phyloP scores from a whole-genome alignment of 768 basidiomycete genomes.

The Pleurotus tuoliensis region DNA sequence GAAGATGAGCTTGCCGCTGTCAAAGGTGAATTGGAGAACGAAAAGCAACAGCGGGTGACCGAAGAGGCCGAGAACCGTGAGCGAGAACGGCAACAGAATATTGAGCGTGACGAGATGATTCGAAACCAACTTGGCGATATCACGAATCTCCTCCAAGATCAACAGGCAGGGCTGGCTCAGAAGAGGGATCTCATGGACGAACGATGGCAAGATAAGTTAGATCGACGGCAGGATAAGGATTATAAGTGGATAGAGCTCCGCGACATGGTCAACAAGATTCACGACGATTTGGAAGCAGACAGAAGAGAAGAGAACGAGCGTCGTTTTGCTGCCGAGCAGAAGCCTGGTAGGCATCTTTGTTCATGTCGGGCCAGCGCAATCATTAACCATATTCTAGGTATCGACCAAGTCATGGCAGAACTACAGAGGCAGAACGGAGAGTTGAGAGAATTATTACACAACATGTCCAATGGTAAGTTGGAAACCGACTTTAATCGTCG shows the following conservation, averaged over 20 bases:
- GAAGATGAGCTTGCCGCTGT: slow-evolving; percentile 60
- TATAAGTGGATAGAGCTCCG: slow-evolving; percentile 50
- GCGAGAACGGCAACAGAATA: slow-evolving; percentile 49
- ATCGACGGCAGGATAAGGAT: slow-evolving; percentile 56
- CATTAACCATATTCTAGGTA: slow-evolving; percentile 32
- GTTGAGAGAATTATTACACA: slow-evolving; percentile 50
- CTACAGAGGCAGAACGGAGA: slow-evolving; percentile 57
- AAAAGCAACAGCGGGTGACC: slow-evolving; percentile 51
- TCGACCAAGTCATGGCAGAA: slow-evolving; percentile 59
- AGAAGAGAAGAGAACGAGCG: slow-evolving; percentile 49
- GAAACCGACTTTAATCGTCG: neutral
- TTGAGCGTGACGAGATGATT: slow-evolving; percentile 58
- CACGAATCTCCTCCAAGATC: slow-evolving; percentile 68
- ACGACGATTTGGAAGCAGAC: slow-evolving; percentile 52
- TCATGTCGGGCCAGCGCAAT: neutral
- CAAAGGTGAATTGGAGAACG: slow-evolving; percentile 59
- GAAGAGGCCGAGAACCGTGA: slow-evolving; percentile 64
- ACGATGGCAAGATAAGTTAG: slow-evolving; percentile 60
- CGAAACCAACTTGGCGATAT: slow-evolving; percentile 65
- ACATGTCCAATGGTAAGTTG: slow-evolving; percentile 55
- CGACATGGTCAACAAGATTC: slow-evolving; percentile 57
- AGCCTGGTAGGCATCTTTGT: slow-evolving; percentile 45
- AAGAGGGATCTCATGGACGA: slow-evolving; percentile 61
- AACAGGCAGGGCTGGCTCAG: slow-evolving; percentile 51
- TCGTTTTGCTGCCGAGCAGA: slow-evolving; percentile 45